phyloP scores from a whole-genome alignment of 306 rosid genomes.

The Carpinus fangiana region DNA sequence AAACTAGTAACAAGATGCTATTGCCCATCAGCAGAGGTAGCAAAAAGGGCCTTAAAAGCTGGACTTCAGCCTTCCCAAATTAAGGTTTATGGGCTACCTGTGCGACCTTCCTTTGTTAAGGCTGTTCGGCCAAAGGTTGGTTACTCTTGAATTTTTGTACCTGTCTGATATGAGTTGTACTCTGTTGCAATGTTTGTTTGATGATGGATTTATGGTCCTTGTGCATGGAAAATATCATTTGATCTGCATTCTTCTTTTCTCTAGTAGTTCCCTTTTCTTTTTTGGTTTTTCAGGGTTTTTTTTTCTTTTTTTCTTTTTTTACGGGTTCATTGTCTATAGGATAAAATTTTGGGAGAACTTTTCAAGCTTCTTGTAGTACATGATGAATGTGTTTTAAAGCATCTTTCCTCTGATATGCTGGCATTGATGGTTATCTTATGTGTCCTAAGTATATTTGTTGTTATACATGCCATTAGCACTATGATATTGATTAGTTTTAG shows the following conservation, averaged over 20 bases:
- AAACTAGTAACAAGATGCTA: slow-evolving; percentile 98
- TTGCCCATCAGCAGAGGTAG: slow-evolving; percentile 89
- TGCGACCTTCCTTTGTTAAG: slow-evolving; percentile 84
- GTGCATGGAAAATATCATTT: not conserved
- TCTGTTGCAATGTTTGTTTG: slow-evolving; percentile 3
- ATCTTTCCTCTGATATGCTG: slow-evolving; percentile 1
- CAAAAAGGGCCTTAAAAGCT: slow-evolving; percentile 82
- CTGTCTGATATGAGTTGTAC: slow-evolving; percentile 5
- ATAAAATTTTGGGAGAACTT: not conserved
- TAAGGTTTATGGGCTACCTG: slow-evolving; percentile 88
- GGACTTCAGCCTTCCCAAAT: slow-evolving; percentile 84
- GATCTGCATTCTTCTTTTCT: not conserved
- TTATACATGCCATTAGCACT: not conserved
- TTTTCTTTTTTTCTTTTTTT: not conserved
- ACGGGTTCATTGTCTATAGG: not conserved
- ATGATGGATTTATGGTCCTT: slow-evolving; percentile 11
- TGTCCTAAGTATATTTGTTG: not conserved
- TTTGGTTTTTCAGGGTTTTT: not conserved
- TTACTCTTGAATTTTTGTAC: slow-evolving; percentile 14
- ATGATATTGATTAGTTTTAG: slow-evolving; percentile 20
- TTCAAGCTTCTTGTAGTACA: not conserved
- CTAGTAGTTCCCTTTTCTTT: not conserved
- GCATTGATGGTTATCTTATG: slow-evolving; percentile 1
- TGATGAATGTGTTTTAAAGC: not conserved
- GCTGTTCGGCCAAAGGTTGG: slow-evolving; percentile 86